Evolutionary conservation across 805 yeast species (phyloP).

Genomic region (Starmera caribaea): DNA sequence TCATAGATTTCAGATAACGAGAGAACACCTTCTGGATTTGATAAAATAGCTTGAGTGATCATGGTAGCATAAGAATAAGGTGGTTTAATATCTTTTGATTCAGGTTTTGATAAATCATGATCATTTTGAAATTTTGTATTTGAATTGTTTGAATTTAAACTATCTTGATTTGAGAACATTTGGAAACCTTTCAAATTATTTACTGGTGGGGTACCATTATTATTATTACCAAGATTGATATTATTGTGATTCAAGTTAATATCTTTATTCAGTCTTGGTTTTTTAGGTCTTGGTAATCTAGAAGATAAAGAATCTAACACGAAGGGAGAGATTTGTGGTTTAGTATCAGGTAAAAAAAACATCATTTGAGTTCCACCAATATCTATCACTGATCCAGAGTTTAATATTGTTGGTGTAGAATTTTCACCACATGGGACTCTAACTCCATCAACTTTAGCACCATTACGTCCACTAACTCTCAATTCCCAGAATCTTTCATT

Average conservation of each 20-base stretch:
- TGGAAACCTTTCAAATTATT: conserved; percentile 37
- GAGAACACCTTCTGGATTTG: conserved; percentile 79
- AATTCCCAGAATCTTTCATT: conserved; percentile 84
- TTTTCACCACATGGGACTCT: conserved; percentile 34
- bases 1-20: conserved; percentile 86
- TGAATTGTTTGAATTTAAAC: neutral
- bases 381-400: conserved; percentile 86
- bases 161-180: conserved; percentile 36
- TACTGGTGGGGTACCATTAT: conserved; percentile 7
- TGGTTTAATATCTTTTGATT: conserved; percentile 88
- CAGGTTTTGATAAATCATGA: conserved; percentile 77
- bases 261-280: conserved; percentile 8
- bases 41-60: conserved; percentile 94
- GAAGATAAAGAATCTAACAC: conserved; percentile 25
- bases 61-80: conserved; percentile 96
- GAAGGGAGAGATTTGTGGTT: conserved; percentile 48
- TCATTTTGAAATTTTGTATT: conserved; percentile 4
- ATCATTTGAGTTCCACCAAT: conserved; percentile 98
- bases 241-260: neutral
- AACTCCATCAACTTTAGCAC: conserved; percentile 76
- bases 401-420: conserved; percentile 43
- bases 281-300: conserved; percentile 20
- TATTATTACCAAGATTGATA: conserved; percentile 7
- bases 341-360: conserved; percentile 90
- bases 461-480: conserved; percentile 79